Evolutionary conservation across 169 alveolate genomes (phyloP).

Genomic region (Plasmodium vinckei): DNA sequence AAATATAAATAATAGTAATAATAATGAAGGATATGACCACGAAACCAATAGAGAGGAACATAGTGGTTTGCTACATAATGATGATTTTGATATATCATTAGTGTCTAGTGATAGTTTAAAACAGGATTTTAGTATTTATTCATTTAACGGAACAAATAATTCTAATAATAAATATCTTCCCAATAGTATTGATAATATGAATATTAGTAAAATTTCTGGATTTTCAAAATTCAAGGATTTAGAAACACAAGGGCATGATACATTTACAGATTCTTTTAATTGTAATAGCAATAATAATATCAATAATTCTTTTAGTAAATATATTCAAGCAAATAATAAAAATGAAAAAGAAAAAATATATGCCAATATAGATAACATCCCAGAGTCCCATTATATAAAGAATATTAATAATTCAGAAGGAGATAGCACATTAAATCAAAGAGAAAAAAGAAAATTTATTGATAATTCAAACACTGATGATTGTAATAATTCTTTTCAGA

Average conservation of each 20-base stretch:
- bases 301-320: neutral
- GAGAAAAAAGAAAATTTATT: no score
- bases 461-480: no score
- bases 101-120: slow-evolving; percentile 23
- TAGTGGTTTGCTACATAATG: neutral
- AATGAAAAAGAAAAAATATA: neutral
- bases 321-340: neutral
- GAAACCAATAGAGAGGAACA: neutral
- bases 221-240: slow-evolving; percentile 20
- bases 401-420: neutral
- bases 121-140: slow-evolving; percentile 40
- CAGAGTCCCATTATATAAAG: neutral
- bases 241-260: slow-evolving; percentile 1
- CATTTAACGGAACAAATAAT: slow-evolving; percentile 26
- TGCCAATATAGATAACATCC: no score
- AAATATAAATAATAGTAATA: no score
- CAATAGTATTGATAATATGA: slow-evolving; percentile 2
- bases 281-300: slow-evolving; percentile 15
- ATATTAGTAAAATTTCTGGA: slow-evolving; percentile 15
- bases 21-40: neutral
- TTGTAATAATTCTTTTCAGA: no score
- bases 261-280: slow-evolving; percentile 17
- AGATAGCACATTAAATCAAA: no score
- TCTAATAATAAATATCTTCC: slow-evolving; percentile 3
- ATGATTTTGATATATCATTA: slow-evolving; percentile 18